These are phyloP conservation scores for Leccinum boreale DNA, from an alignment of 768 basidiomycete genomes.

Conservation along the genomic window DNA sequence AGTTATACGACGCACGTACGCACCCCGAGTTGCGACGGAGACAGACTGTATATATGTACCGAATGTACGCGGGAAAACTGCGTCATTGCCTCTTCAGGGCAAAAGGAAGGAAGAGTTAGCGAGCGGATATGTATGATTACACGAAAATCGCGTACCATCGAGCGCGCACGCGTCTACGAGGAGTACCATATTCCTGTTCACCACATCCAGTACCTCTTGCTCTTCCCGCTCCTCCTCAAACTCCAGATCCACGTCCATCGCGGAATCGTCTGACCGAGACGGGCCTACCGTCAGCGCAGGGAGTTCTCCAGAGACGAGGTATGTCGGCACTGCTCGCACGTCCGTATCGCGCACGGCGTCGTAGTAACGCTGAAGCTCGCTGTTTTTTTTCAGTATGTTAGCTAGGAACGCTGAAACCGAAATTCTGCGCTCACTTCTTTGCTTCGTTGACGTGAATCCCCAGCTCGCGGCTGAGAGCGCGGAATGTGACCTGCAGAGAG, in stretches of 20 bases:
- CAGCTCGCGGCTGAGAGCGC: constrained; percentile 69
- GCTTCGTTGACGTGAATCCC: constrained; percentile 73
- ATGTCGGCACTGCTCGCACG: constrained; percentile 51
- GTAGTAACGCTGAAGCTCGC: constrained; percentile 63
- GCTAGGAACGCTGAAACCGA: not conserved
- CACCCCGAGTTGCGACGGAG: constrained; percentile 58
- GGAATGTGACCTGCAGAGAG: constrained; percentile 65
- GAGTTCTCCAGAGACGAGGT: constrained; percentile 61
- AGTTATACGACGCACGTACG: not conserved
- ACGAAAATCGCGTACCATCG: constrained; percentile 45
- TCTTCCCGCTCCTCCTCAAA: constrained; percentile 32
- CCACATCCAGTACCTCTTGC: constrained; percentile 32
- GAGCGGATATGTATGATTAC: not conserved
- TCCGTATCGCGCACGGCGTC: constrained; percentile 38
- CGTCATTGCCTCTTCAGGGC: constrained; percentile 45
- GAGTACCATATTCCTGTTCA: constrained; percentile 46
- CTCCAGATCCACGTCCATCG: constrained; percentile 36
- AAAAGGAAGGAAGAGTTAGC: not conserved
- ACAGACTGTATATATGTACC: constrained; percentile 68
- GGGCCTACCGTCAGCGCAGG: constrained; percentile 14
- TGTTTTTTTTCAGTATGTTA: constrained; percentile 25
- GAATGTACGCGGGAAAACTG: constrained; percentile 52
- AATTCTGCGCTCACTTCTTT: constrained; percentile 54
- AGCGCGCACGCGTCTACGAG: constrained; percentile 64
- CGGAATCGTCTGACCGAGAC: not conserved